Conservation (phyloP, 2,329 filamentous ascomycete species). For the Ascochyta pisi region DNA sequence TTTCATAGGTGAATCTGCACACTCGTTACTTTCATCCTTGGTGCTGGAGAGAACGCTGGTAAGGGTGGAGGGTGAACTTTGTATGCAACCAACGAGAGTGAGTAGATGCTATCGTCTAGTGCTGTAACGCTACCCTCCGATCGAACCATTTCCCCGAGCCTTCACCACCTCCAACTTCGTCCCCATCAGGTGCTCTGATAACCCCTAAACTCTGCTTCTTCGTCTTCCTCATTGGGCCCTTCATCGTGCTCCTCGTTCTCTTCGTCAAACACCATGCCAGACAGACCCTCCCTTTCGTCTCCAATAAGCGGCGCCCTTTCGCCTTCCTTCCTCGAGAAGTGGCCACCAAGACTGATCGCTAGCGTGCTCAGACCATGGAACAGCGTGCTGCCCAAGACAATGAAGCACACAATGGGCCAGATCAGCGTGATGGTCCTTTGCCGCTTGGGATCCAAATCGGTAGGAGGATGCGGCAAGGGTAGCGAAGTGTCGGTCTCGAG, state of each 20-base stretch:
- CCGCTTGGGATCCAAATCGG: constrained; percentile 41
- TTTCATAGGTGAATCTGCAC: background rate
- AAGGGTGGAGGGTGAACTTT: constrained; percentile 16
- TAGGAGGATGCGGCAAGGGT: constrained; percentile 55
- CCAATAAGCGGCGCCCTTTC: constrained; percentile 59
- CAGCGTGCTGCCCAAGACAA: constrained; percentile 61
- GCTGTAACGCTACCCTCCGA: background rate
- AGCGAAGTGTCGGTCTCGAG: constrained; percentile 58
- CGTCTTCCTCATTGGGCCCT: constrained; percentile 31
- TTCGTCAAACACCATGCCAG: constrained; percentile 58
- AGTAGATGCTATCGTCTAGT: background rate
- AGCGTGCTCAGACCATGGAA: constrained; percentile 62
- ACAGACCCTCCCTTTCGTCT: constrained; percentile 58
- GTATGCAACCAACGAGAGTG: background rate
- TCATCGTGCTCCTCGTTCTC: constrained; percentile 29
- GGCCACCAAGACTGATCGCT: constrained; percentile 57
- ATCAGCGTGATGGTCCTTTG: constrained; percentile 54
- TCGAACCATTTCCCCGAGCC: background rate
- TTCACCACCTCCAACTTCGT: background rate
- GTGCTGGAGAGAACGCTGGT: constrained; percentile 16
- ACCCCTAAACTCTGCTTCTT: constrained; percentile 1
- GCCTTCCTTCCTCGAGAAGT: constrained; percentile 55
- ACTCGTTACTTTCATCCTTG: background rate
- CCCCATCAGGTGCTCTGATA: background rate
- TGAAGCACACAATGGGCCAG: constrained; percentile 63